Evolutionary conservation across 1,284 basidiomycete species (phyloP).

Genomic region (Coniferiporia sulphurascens): DNA sequence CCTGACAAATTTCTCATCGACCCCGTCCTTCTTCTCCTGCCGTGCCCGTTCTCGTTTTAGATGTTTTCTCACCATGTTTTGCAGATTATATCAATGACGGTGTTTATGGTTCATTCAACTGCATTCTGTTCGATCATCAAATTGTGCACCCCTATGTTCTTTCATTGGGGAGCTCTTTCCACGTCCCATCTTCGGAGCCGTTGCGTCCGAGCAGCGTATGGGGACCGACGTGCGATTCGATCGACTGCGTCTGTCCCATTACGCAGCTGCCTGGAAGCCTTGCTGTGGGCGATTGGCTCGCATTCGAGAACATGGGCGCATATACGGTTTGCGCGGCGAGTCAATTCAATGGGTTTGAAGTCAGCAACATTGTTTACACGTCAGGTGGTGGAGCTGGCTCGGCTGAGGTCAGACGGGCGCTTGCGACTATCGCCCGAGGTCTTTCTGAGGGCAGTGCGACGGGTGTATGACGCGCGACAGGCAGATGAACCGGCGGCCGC

Average conservation of each 20-base stretch:
- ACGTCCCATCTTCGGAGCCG: conserved; percentile 43
- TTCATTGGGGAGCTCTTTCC: conserved; percentile 50
- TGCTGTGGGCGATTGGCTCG: conserved; percentile 87
- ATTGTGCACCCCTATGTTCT: conserved; percentile 82
- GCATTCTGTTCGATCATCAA: conserved; percentile 92
- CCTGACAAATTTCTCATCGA: conserved; percentile 3
- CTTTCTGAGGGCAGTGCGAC: not conserved
- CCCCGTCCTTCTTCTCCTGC: conserved; percentile 14
- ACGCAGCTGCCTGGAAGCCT: conserved; percentile 60
- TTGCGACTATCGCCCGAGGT: not conserved
- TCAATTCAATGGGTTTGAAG: conserved; percentile 81
- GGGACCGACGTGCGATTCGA: conserved; percentile 86
- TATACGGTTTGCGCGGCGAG: conserved; percentile 91
- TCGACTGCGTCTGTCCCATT: conserved; percentile 73
- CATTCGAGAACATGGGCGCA: conserved; percentile 89
- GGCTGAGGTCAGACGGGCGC: conserved; percentile 26
- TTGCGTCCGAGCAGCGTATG: conserved; percentile 54
- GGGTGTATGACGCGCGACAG: not conserved
- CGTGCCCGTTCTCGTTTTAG: conserved; percentile 19
- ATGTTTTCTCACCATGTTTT: conserved; percentile 19
- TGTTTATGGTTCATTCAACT: conserved; percentile 98
- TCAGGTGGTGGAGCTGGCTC: conserved; percentile 39
- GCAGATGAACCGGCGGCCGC: not conserved
- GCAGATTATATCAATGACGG: conserved; percentile 97
- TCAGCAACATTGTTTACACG: conserved; percentile 63